Evolutionary conservation across 106 monocot species (phyloP).

Genomic region (Dioscorea alata): DNA sequence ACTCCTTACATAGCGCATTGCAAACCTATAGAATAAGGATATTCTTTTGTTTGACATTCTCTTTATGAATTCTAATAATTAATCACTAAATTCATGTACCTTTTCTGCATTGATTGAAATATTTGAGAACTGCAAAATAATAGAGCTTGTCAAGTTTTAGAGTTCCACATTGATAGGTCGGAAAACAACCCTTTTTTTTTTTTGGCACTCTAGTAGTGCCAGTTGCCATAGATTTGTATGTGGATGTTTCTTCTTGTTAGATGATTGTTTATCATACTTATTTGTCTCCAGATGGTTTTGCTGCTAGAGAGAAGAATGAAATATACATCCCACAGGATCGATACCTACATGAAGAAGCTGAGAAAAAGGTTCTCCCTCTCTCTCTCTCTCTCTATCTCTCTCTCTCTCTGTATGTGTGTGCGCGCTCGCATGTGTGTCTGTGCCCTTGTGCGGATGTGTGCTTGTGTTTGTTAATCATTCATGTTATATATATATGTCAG

Average conservation of each 20-base stretch:
- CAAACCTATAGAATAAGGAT: background rate
- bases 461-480: background rate
- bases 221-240: background rate
- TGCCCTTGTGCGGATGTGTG: too few species aligned
- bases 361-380: conserved; percentile 64
- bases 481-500: conserved; percentile 36
- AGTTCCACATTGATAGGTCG: background rate
- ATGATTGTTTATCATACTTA: background rate
- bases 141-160: background rate
- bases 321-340: conserved; percentile 93
- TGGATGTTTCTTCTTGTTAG: background rate
- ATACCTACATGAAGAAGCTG: conserved; percentile 87
- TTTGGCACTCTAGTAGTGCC: background rate
- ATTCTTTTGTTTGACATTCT: background rate
- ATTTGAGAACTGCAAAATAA: background rate
- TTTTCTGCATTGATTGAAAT: background rate
- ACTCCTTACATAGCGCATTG: background rate
- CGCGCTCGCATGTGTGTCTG: too few species aligned
- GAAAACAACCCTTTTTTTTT: background rate
- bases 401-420: background rate
- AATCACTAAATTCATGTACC: background rate
- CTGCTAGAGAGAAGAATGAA: conserved; percentile 98
- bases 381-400: too few species aligned
- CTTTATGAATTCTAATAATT: background rate
- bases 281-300: conserved; percentile 72